Evolutionary conservation across 1,284 basidiomycete species (phyloP).

Genomic region (Rhizoctonia solani): DNA sequence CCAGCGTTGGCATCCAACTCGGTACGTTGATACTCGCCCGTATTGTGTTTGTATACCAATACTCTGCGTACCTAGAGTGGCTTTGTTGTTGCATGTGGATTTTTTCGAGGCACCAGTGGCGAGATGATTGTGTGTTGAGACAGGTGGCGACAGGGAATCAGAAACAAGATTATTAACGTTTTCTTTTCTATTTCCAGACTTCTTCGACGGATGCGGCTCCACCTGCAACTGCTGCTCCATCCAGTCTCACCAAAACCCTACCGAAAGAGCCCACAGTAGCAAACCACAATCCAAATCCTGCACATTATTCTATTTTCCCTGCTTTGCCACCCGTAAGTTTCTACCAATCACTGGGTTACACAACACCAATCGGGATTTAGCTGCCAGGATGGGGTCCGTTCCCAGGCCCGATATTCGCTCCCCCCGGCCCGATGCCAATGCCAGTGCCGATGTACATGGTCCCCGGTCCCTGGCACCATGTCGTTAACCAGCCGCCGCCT

Average conservation of each 20-base stretch:
- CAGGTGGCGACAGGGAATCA: constrained; percentile 7
- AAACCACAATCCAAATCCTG: background rate
- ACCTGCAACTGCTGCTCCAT: constrained; percentile 2
- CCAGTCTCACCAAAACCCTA: constrained; percentile 2
- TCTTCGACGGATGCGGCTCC: background rate
- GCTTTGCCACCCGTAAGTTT: constrained; percentile 5
- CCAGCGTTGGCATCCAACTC: background rate
- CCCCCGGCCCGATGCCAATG: background rate
- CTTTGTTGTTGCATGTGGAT: too few species aligned
- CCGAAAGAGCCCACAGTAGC: too few species aligned
- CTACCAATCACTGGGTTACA: background rate
- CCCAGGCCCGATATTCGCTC: constrained; percentile 5
- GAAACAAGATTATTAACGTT: background rate
- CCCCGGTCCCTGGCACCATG: background rate
- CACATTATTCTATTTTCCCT: constrained; percentile 18
- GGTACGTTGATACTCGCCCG: background rate
- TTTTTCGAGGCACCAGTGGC: background rate
- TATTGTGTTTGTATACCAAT: constrained; percentile 1
- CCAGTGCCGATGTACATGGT: constrained; percentile 8
- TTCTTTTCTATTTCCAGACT: background rate
- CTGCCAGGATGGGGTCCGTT: constrained; percentile 31
- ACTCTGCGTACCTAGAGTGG: background rate
- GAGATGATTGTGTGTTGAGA: constrained; percentile 11
- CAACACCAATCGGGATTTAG: background rate
- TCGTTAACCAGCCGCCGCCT: too few species aligned